Base-by-base conservation (phyloP, 2,329 filamentous ascomycete species). In the Cercospora berteroae region DNA sequence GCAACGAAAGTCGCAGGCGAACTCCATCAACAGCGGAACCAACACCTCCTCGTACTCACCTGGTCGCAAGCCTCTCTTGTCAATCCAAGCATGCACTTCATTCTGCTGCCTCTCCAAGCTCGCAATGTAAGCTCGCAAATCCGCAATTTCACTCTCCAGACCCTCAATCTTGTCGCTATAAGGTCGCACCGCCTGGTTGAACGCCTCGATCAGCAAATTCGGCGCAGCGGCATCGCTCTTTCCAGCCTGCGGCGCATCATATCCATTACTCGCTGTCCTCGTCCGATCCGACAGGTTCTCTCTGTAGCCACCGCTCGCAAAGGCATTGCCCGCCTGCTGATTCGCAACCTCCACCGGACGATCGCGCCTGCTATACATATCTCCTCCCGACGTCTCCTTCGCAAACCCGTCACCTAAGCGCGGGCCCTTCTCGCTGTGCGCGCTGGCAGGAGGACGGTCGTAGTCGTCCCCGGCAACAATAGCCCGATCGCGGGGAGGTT, bases 61-160 rank as follows among this genome's bases (percentile, higher is more conserved):
- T 69, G 83, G 83, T 74, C 83, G 77, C 60, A 85, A 72, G 23
- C 83, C 83, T 48, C 83, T 79, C 79, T 86, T 86, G 77, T 86
- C 83, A 65, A 86, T 85, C 83, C 83, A 86, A 59, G 81, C 79
- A 75, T 84, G 82, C 36, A 86, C 81, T 67, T 86, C 83, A 29
- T 79, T 78, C 69, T 83, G 78, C 79, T 85, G 82, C 69, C 80
- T 77, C 76, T 85, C 83, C 69, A 85, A 75, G 74, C 82, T 79
- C 74, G 84, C 82, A 61, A 85, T 78, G 77, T 82, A 84, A 10
- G 79, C 76, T 69, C 81, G 79, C 75, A 84, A 74, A 72, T 85
- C 83, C 62, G 81, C 81, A 59, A 85, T 77, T 78, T 85, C 82
- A 67, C 74, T 79, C 77, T 85, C 83, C 67, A 85, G 76, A 66